Base-by-base conservation (phyloP, 495 filamentous ascomycete species). In the Aspergillus panamensis region DNA sequence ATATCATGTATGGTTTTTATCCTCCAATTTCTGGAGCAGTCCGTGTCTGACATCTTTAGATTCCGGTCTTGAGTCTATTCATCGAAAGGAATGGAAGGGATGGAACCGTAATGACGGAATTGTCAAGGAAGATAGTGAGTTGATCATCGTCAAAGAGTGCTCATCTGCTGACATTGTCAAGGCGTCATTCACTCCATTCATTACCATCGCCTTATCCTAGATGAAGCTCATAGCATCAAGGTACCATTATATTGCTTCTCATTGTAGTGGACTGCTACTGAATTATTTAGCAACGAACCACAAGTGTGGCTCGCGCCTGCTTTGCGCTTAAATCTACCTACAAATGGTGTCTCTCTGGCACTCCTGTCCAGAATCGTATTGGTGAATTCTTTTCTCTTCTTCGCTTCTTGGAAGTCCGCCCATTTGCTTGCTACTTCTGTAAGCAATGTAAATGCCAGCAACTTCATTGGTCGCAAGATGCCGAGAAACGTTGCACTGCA, bases 191-290 rank as follows among this genome's bases (percentile, higher is more conserved):
- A 98, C 69, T 82, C 86, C 49, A 88, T 96, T 32, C 70, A 87
- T 3, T 98, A 91, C 53, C 92, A 97, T 69, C 89, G 94, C 25
- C 81, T 96, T 57, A 91, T 98, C 57, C 84, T 98, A 3, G 94
- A 98, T 59, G 94, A 98, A 72, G 94, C 93, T 6, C 94, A 98
- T 72, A 92, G 86, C 68, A 97, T 98, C 76, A 97, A 97, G 76
- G 80, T 83, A 69, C 14, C 14, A 8, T 51, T 59, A 13, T 42
- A 13, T 49, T 19, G 1, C 29, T 32, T 37, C n/a, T 35, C 1
- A 39, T 29, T 53, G 6, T 4, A 8, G 40, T 10, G 13, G 9
- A 9, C 29, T 35, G 35, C 13, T 62, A 44, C 66, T 79, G 55
- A 78, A 58, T 53, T 61, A 55, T n/a, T 0, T 61, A 77, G 81